Evolutionary conservation across 495 filamentous ascomycete genomes (phyloP).

Genomic region (Penicillium herquei): DNA sequence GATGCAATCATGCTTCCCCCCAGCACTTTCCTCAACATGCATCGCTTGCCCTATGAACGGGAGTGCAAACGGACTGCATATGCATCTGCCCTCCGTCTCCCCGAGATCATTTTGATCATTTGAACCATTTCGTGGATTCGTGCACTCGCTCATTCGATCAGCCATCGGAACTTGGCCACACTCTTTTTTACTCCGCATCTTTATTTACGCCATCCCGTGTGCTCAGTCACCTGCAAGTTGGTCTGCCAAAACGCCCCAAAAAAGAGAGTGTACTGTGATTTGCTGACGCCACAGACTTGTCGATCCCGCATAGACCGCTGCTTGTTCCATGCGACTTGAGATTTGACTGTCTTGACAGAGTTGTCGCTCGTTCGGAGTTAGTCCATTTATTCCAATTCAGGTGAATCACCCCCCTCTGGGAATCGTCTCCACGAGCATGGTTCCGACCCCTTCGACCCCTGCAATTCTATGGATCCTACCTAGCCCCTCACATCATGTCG

Average conservation of each 20-base stretch:
- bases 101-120: background rate
- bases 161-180: slow-evolving; percentile 1
- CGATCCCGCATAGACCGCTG: slow-evolving; percentile 30
- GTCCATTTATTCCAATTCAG: background rate
- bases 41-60: slow-evolving; percentile 4
- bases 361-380: slow-evolving; percentile 10
- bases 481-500: slow-evolving; percentile 12
- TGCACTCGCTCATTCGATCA: background rate
- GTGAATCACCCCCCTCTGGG: slow-evolving; percentile 1
- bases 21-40: slow-evolving; percentile 8
- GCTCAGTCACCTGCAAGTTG: slow-evolving; percentile 21
- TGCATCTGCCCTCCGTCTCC: background rate
- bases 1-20: slow-evolving; percentile 23
- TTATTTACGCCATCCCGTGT: slow-evolving; percentile 28
- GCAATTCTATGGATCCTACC: slow-evolving; percentile 3
- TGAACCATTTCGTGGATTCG: background rate
- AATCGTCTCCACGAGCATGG: slow-evolving; percentile 1
- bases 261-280: background rate
- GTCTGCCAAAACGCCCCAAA: slow-evolving; percentile 3
- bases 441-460: slow-evolving; percentile 5
- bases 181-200: slow-evolving; percentile 23
- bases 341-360: slow-evolving; percentile 10
- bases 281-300: slow-evolving; percentile 11
- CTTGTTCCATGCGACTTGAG: slow-evolving; percentile 26
- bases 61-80: background rate